Percentiles rank a stretch among this genome's conserved stretches.
Conservation (phyloP, 106 monocot genomes). For the Vanilla planifolia region DNA sequence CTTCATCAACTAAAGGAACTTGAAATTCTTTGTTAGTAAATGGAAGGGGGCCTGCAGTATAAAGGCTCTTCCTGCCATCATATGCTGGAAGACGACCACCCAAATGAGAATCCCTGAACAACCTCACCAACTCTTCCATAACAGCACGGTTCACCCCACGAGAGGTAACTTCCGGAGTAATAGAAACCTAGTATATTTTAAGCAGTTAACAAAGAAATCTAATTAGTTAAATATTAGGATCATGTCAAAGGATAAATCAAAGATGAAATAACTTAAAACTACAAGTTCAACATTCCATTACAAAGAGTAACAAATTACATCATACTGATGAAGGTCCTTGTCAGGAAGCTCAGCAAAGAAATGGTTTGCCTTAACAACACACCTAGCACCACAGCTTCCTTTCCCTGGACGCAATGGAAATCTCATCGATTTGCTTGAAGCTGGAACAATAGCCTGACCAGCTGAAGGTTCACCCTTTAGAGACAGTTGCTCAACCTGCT, state of each 20-base stretch:
- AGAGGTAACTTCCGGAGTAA: conserved; percentile 72
- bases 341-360: conserved; percentile 76
- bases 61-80: conserved; percentile 92
- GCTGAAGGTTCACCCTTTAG: conserved; percentile 26
- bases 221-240: neutral
- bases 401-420: conserved; percentile 78
- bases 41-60: conserved; percentile 81
- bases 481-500: conserved; percentile 51
- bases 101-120: conserved; percentile 47
- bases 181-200: conserved; percentile 49
- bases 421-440: conserved; percentile 63
- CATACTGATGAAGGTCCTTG: conserved; percentile 88
- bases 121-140: conserved; percentile 58
- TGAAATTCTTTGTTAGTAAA: conserved; percentile 64
- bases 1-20: conserved; percentile 64
- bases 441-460: conserved; percentile 26
- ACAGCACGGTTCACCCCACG: conserved; percentile 83
- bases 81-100: conserved; percentile 86
- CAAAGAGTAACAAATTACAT: conserved; percentile 32
- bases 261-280: neutral
- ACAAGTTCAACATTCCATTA: neutral
- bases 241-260: neutral
- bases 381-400: conserved; percentile 46
- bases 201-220: neutral
- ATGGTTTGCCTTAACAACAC: conserved; percentile 89